Evolutionary conservation across 1,139 yeast genomes (phyloP), one percentile per base, ranked within the genome.

Genomic region (Williopsis jadinii): DNA sequence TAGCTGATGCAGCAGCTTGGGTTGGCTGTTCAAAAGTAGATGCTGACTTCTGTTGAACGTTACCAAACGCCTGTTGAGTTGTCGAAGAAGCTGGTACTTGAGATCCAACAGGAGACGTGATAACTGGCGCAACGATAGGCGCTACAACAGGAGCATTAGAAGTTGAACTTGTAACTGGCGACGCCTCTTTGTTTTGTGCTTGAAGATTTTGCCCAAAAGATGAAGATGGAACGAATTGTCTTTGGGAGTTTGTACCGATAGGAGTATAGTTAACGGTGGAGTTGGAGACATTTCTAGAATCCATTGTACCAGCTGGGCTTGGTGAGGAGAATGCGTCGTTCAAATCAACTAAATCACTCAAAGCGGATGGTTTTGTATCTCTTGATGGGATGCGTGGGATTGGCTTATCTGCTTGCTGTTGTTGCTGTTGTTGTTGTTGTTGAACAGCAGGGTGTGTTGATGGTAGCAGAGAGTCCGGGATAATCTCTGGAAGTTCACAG

Each of bases 291-390:
- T 31, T 58, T 60, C 46, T 59, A 51, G 42, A 35, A 2, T 70
- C 60, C 24, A 19, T 19, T 6, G 70, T 45, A 3, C 64, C 61
- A 11, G 39, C 30, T 27, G 60, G 53, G 31, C 49, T 42, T 35
- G 64, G 59, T 2, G 66, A 43, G 8, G 60, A 40, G 51, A 66
- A 66, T 1, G 75, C 59, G 15, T 73, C 75, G 54, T 77, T 79
- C 35, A 81, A 62, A 48, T 77, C 85, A 40, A 77, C 75, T 51
- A 80, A 67, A 51, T 85, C 95, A 58, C 75, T 84, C 59, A 84
- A 62, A 1, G 88, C 75, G 5, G 88, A 77, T 38, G 70, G 66
- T 38, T 63, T 62, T 3, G 58, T 53, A 15, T 59, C 58, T 49
- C 66, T 59, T 30, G 66, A 60, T 29, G 67, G 66, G 24, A 61